Evolutionary conservation across 805 yeast genomes (phyloP).

Genomic region (Candida taoyuanica): DNA sequence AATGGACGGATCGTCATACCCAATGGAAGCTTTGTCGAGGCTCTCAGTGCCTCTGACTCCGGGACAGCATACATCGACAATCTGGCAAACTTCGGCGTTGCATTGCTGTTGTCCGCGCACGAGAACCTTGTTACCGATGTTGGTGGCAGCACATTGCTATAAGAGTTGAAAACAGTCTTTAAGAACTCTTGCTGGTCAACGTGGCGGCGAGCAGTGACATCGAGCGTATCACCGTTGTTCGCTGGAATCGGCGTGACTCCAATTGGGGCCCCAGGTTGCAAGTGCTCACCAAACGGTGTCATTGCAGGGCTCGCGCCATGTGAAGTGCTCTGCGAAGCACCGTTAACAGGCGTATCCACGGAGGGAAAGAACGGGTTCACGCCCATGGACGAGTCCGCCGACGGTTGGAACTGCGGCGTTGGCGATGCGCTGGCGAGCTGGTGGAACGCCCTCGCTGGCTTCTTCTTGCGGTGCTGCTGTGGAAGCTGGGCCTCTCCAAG

Average conservation of each 20-base stretch:
- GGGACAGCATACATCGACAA: constrained; percentile 84
- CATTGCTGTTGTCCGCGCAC: constrained; percentile 76
- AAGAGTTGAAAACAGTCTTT: constrained; percentile 55
- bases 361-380: background rate
- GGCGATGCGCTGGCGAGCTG: constrained; percentile 1
- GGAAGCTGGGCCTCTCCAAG: constrained; percentile 11
- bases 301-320: too few relatives aligned
- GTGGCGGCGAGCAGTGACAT: constrained; percentile 12
- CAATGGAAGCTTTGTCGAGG: constrained; percentile 70
- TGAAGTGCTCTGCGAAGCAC: background rate
- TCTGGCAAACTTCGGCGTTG: constrained; percentile 76
- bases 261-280: too few relatives aligned
- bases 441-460: constrained; percentile 25
- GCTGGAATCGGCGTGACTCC: background rate
- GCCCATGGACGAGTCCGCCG: background rate
- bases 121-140: constrained; percentile 60
- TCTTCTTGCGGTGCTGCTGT: constrained; percentile 16
- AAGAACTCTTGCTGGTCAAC: constrained; percentile 19
- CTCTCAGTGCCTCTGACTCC: constrained; percentile 60
- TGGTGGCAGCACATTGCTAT: constrained; percentile 80
- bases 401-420: too few relatives aligned
- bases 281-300: background rate
- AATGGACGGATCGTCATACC: constrained; percentile 83
- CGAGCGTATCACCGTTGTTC: background rate
- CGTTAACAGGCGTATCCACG: background rate